A percentile compares a stretch with the other conserved stretches of the same genome.
phyloP scores from a whole-genome alignment of 257 asterid genomes.

The Solanum etuberosum region DNA sequence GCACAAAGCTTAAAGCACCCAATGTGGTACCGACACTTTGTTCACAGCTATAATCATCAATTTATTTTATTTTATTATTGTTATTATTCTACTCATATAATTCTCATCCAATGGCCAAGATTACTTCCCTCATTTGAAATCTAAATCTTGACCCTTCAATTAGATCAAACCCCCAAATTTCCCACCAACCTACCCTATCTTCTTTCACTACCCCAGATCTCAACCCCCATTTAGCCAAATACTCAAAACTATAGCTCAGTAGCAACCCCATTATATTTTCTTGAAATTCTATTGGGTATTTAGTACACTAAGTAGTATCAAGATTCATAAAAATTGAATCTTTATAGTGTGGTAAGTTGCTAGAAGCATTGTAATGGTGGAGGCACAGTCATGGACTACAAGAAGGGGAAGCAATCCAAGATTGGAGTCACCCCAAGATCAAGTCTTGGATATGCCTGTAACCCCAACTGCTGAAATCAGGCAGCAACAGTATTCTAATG shows the following conservation, averaged over 20 bases:
- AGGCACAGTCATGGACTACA: conserved; percentile 90
- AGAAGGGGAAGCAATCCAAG: conserved; percentile 96
- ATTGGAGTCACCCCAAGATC: conserved; percentile 48
- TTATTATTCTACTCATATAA: not conserved
- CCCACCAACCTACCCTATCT: not conserved
- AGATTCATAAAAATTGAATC: not conserved
- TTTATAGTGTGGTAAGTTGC: not conserved
- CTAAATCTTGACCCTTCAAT: conserved; percentile 48
- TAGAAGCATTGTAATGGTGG: conserved; percentile 52
- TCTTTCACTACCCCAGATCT: conserved; percentile 1
- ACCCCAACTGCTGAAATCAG: conserved; percentile 92
- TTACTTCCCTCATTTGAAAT: conserved; percentile 17
- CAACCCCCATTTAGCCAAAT: not conserved
- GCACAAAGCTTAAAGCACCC: not conserved
- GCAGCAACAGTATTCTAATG: conserved; percentile 29
- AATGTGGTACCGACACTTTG: conserved; percentile 34
- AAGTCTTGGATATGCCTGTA: conserved; percentile 69
- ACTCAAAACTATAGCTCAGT: not conserved
- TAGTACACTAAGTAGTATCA: not conserved
- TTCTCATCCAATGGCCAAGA: conserved; percentile 18
- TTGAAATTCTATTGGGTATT: not conserved
- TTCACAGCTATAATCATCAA: conserved; percentile 7
- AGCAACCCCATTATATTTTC: not conserved
- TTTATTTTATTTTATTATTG: not conserved
- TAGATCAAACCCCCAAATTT: conserved; percentile 21